phyloP scores from a whole-genome alignment of 2,329 filamentous ascomycete species.

The Colletotrichum aenigma region DNA sequence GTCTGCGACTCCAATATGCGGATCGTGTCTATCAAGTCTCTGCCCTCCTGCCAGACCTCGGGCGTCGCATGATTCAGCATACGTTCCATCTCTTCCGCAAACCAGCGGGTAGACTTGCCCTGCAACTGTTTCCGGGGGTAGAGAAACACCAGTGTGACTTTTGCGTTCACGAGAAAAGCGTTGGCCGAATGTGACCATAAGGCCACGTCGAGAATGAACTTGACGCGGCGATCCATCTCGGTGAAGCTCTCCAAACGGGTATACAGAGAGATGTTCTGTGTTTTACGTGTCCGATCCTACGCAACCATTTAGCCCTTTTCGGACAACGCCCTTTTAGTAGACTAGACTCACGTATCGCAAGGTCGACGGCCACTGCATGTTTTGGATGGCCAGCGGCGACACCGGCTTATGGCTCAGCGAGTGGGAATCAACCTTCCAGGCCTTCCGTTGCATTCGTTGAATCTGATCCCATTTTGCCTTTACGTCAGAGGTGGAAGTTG shows the following conservation, averaged over 20 bases:
- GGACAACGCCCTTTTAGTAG: background rate
- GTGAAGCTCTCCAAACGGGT: background rate
- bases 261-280: background rate
- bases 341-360: background rate
- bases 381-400: background rate
- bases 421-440: background rate
- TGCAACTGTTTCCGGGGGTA: background rate
- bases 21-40: conserved; percentile 37
- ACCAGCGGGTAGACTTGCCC: background rate
- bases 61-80: background rate
- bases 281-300: background rate
- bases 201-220: background rate
- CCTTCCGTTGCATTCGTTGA: background rate
- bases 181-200: background rate
- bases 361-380: background rate
- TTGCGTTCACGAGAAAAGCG: background rate
- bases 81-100: background rate
- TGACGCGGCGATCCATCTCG: background rate
- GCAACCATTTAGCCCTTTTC: background rate
- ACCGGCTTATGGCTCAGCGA: background rate
- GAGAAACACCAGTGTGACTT: background rate
- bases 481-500: background rate
- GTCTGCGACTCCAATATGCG: conserved; percentile 70
- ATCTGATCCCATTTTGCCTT: background rate
- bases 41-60: background rate